These are phyloP conservation scores for Colletotrichum sp. DNA, from an alignment of 2,329 filamentous ascomycete species.

Conservation along the genomic window DNA sequence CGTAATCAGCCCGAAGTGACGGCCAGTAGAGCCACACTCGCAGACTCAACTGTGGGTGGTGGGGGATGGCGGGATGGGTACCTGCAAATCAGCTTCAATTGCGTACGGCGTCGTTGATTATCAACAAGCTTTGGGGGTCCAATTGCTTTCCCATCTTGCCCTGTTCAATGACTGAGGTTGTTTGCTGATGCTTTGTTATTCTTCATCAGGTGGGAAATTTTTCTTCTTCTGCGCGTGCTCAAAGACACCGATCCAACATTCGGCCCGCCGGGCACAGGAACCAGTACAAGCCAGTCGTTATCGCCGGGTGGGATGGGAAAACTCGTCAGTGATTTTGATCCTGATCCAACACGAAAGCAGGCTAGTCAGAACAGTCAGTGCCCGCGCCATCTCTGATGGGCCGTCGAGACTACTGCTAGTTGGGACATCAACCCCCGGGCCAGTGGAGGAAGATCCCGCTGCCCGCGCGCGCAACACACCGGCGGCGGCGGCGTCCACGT, in stretches of 20 bases:
- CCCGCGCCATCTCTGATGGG: background rate
- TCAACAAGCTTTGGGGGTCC: background rate
- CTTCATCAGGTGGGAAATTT: background rate
- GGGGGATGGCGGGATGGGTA: background rate
- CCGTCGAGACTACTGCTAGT: background rate
- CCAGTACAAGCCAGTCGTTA: background rate
- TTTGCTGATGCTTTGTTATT: background rate
- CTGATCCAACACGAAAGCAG: background rate
- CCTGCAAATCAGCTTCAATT: background rate
- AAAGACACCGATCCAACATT: background rate
- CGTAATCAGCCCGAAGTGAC: background rate
- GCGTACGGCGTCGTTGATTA: background rate
- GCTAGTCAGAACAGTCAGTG: slow-evolving; percentile 2
- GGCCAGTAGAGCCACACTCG: background rate
- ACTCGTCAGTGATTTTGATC: background rate
- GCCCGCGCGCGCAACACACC: slow-evolving; percentile 5
- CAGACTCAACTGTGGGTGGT: background rate
- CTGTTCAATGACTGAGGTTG: background rate
- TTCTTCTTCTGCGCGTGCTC: background rate
- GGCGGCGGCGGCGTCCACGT: background rate
- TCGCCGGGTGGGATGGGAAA: slow-evolving; percentile 2
- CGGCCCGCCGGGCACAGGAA: background rate
- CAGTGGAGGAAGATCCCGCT: slow-evolving; percentile 6
- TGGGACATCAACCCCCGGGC: background rate
- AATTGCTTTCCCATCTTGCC: background rate